Evolutionary conservation across 2,329 filamentous ascomycete genomes (phyloP), one percentile per base, ranked within the genome.

Genomic region (Apiospora saccharicola): DNA sequence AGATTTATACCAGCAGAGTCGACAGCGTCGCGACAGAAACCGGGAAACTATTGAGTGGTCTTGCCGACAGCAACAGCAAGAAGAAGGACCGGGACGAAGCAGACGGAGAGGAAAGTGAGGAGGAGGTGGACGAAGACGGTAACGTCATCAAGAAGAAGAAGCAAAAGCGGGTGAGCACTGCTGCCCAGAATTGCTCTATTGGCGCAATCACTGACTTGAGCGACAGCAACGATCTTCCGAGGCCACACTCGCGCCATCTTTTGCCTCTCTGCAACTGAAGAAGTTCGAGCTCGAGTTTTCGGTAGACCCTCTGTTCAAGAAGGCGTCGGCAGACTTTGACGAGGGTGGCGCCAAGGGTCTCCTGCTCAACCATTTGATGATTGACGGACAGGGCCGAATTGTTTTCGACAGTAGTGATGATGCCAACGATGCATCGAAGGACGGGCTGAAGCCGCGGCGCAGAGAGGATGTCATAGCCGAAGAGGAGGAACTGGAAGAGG

Each of bases 401-500:
- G 95, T 99, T 6, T 99, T 99, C 80, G 96, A 99, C 83, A 98
- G 96, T 85, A 98, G 95, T 79, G 96, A 99, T 81, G 96, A 98
- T 81, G 83, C 89, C 26, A 89, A 85, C 22, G 90, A 91, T 75
- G 85, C 84, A 24, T 83, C 85, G 16, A 81, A 80, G 24, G 76
- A 79, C 14, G 79, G 80, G n/a, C 83, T 82, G 71, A 85, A 81
- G 79, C 79, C 79, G 73, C 78, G 80, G 49, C 79, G 80, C 68
- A 79, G 80, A 72, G 80, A 82, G 51, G 78, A 80, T 24, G 81
- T 80, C 71, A 76, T 81, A 72, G 78, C 79, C 4, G 79, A 81
- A 16, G 83, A 86, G 3, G 82, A 78, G 2, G 79, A 80, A 19
- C 84, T 79, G 73, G 84, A 78, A 74, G 86, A 78, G 24, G 84